Evolutionary conservation across 257 asterid species (phyloP), one percentile per base, ranked within the genome.

Genomic region (Cinchona pubescens): DNA sequence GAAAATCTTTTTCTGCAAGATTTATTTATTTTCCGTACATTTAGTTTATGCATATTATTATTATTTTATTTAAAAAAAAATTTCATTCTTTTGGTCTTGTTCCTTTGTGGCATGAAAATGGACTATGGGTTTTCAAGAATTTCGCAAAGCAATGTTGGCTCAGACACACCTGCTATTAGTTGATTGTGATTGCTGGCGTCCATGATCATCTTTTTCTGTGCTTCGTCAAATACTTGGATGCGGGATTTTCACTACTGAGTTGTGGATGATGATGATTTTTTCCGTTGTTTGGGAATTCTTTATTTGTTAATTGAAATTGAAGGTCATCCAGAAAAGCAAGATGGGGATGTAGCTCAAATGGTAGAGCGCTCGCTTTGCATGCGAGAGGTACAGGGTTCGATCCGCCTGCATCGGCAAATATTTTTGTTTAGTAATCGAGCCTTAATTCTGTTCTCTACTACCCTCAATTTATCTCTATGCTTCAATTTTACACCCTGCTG

Each of bases 331-430:
- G n/a, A 3, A 8, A 45, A 43, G 14, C 14, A 43, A 0, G 0
- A 7, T 0, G 96, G 97, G 96, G 94, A 89, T 93, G 94, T 91
- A 89, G 96, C 96, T 89, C 96, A 93, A 89, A 91, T 89, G 97
- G 94, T 93, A 91, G 96, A 91, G 93, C 91, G 93, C 96, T 88
- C 93, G 92, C 96, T 94, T 92, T 87, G 97, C 96, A 90, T 89
- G 96, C 93, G 96, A 88, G 98, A 94, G 97, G 98, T 87, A 94
- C 96, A 87, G 97, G 93, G 90, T 90, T 94, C 78, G 80, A 80
- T 80, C 80, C 80, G n/a, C 80, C 83, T 73, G 83, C 83, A 80
- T 75, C 83, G n/a, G n/a, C n/a, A n/a, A n/a, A n/a, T n/a, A n/a
- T n/a, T n/a, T n/a, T n/a, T n/a, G n/a, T n/a, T n/a, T n/a, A n/a